A percentile compares a stretch with the other conserved stretches of the same genome.
phyloP scores from a whole-genome alignment of 169 alveolate species.

The Plasmodium cynomolgi region DNA sequence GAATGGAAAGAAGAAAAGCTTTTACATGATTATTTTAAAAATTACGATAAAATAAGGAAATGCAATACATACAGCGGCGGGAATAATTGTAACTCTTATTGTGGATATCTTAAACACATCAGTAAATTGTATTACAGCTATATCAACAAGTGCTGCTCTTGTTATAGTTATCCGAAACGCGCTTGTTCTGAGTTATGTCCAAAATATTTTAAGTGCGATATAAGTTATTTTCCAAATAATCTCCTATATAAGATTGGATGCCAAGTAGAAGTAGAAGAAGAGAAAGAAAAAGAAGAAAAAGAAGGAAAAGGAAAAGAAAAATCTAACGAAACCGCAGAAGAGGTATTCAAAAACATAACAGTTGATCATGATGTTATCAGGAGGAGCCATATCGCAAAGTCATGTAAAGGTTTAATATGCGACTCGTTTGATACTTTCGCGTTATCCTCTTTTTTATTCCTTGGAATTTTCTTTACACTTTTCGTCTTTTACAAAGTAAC shows the following conservation, averaged over 20 bases:
- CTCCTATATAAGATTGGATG: neutral
- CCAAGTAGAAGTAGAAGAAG: neutral
- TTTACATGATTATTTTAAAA: neutral
- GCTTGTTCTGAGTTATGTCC: neutral
- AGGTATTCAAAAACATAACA: neutral
- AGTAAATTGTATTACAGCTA: neutral
- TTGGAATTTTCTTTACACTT: neutral
- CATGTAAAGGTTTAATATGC: neutral
- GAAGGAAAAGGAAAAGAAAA: too few relatives aligned
- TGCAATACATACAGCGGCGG: neutral
- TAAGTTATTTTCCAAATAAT: neutral
- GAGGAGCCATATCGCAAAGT: neutral
- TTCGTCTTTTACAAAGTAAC: too few relatives aligned
- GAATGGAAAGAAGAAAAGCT: neutral
- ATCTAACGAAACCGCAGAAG: neutral
- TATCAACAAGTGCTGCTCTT: neutral
- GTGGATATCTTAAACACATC: neutral
- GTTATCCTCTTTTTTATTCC: neutral
- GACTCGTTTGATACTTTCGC: neutral
- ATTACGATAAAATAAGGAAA: neutral
- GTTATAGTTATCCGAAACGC: neutral
- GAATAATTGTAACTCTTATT: neutral
- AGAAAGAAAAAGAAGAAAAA: too few relatives aligned
- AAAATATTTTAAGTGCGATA: neutral
- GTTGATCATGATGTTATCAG: neutral